These are phyloP conservation scores for Isoetes taiwanensis DNA, from an alignment of 75 land plant genomes.

Conservation along the genomic window DNA sequence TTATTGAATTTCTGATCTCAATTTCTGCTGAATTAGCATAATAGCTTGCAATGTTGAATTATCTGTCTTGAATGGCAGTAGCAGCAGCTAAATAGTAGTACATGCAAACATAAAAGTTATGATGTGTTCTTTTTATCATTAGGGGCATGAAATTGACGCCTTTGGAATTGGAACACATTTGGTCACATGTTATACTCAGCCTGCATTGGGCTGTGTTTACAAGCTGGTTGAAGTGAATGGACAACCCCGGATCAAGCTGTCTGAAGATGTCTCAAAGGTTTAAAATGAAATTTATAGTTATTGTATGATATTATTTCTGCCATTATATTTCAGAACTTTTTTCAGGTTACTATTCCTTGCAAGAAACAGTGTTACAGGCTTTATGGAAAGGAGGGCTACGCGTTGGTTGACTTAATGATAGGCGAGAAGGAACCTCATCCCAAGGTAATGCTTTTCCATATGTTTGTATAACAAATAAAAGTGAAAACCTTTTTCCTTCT, in stretches of 20 bases:
- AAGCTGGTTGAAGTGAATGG: constrained; percentile 88
- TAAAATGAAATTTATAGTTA: background rate
- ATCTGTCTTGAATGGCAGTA: no score
- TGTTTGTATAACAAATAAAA: background rate
- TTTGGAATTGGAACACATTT: constrained; percentile 93
- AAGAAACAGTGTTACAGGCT: constrained; percentile 71
- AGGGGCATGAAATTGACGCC: constrained; percentile 98
- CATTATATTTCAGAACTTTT: no score
- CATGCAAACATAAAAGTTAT: no score
- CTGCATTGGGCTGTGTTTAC: constrained; percentile 96
- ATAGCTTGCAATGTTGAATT: no score
- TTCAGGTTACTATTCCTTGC: constrained; percentile 92
- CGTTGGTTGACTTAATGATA: constrained; percentile 81
- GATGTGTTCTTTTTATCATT: constrained; percentile 2
- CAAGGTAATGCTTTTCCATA: constrained; percentile 31
- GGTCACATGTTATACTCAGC: constrained; percentile 89
- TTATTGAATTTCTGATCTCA: no score
- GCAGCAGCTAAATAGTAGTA: no score
- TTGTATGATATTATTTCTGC: no score
- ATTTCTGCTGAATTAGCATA: no score
- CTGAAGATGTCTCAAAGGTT: constrained; percentile 93
- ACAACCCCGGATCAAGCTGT: constrained; percentile 91
- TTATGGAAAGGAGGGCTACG: constrained; percentile 82
- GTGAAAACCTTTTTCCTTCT: background rate
- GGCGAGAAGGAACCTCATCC: constrained; percentile 81